Conservation (phyloP, 345 rosid genomes). For the Aegle marmelos region DNA sequence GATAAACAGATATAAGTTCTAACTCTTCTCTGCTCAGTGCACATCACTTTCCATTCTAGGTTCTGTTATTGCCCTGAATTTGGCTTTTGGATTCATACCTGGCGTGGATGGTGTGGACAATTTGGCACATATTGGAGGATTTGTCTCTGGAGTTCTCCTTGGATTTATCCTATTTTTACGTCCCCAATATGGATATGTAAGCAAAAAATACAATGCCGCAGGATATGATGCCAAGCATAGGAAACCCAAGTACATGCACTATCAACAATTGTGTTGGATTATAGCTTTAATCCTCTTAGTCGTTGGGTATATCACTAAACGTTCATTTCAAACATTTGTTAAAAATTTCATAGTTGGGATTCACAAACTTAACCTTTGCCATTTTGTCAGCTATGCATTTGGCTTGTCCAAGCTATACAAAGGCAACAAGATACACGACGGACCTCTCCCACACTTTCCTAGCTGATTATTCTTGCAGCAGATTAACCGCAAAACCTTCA, state of each 20-base stretch:
- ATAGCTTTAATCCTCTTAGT: conserved; percentile 47
- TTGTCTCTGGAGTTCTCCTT: conserved; percentile 65
- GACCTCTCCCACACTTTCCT: not conserved
- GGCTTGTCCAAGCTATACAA: conserved; percentile 50
- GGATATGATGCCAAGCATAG: conserved; percentile 56
- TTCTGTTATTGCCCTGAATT: conserved; percentile 62
- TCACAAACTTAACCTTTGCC: not conserved
- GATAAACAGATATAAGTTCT: not conserved
- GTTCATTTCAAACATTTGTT: not conserved
- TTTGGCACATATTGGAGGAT: conserved; percentile 94
- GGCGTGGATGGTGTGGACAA: conserved; percentile 54
- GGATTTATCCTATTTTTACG: conserved; percentile 84
- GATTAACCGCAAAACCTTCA: not conserved
- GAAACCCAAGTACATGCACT: conserved; percentile 59
- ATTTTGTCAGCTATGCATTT: conserved; percentile 36
- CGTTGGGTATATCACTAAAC: conserved; percentile 49
- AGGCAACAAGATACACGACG: conserved; percentile 8
- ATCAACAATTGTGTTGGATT: conserved; percentile 54
- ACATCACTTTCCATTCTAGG: conserved; percentile 61
- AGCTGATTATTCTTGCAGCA: not conserved
- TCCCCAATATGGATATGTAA: conserved; percentile 86
- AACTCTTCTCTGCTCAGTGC: conserved; percentile 47
- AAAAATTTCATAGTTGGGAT: not conserved
- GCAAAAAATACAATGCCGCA: conserved; percentile 55
- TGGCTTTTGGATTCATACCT: conserved; percentile 74